Conservation (phyloP, 2,329 filamentous ascomycete genomes). For the Hirsutella minnesotensis region DNA sequence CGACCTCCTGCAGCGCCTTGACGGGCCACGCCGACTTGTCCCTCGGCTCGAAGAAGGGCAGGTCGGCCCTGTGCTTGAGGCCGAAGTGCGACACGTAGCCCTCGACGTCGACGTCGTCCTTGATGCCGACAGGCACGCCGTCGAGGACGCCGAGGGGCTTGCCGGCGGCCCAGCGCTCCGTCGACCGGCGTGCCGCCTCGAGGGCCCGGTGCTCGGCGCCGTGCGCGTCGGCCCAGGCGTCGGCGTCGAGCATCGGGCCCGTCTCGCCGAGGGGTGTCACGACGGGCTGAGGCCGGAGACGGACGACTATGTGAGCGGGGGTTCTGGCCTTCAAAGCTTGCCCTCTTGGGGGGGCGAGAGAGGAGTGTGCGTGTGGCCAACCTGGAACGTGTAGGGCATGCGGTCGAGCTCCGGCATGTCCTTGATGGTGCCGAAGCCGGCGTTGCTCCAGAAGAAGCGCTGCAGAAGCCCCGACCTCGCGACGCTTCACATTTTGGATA, state of each 20-base stretch:
- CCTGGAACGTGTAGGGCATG: slow-evolving; percentile 33
- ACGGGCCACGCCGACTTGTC: slow-evolving; percentile 58
- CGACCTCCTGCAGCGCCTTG: slow-evolving; percentile 57
- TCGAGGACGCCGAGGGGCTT: slow-evolving; percentile 59
- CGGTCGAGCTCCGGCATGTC: slow-evolving; percentile 34
- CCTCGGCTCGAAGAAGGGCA: slow-evolving; percentile 35
- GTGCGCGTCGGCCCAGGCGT: slow-evolving; percentile 60
- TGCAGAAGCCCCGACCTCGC: slow-evolving; percentile 49
- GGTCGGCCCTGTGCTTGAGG: slow-evolving; percentile 45
- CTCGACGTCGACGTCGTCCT: slow-evolving; percentile 65
- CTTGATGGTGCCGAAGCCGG: slow-evolving; percentile 38
- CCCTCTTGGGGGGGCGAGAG: background rate
- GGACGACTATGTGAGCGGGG: too few species aligned
- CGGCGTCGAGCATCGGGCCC: slow-evolving; percentile 37
- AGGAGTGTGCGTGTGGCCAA: slow-evolving; percentile 16
- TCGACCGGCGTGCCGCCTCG: slow-evolving; percentile 60
- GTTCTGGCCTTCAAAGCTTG: too few species aligned
- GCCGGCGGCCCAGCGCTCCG: slow-evolving; percentile 57
- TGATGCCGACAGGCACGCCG: slow-evolving; percentile 72
- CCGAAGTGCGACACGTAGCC: slow-evolving; percentile 60
- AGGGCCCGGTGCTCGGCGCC: slow-evolving; percentile 44
- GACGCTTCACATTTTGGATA: slow-evolving; percentile 34
- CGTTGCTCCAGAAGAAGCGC: slow-evolving; percentile 57
- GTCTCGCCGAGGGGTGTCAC: slow-evolving; percentile 38
- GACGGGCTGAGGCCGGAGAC: too few species aligned